Conservation (phyloP, 2,329 filamentous ascomycete species). For the Dothideomycetes sp. region DNA sequence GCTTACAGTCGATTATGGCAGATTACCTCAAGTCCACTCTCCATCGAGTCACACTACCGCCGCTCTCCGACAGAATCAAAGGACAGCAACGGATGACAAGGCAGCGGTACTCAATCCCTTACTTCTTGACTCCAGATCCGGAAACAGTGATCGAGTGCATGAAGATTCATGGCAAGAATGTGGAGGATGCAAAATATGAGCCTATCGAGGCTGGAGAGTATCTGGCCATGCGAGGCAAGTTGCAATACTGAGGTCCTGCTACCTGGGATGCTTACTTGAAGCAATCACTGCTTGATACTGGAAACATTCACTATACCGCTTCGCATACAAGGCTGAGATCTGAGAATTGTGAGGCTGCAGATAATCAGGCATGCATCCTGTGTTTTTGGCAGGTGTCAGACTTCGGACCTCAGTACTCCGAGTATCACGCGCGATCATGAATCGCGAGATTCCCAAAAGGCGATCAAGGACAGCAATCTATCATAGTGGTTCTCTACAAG, state of each 20-base stretch:
- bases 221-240: constrained; percentile 24
- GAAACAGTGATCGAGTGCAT: constrained; percentile 32
- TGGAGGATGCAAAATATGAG: constrained; percentile 30
- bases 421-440: too few species aligned
- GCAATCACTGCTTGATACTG: too few species aligned
- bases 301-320: too few species aligned
- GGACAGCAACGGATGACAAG: constrained; percentile 23
- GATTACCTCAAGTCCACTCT: constrained; percentile 30
- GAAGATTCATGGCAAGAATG: constrained; percentile 26
- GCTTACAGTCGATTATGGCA: constrained; percentile 7
- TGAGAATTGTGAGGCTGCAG: too few species aligned
- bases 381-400: too few species aligned
- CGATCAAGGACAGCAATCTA: too few species aligned
- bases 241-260: constrained; percentile 14
- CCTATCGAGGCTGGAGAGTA: constrained; percentile 31
- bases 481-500: too few species aligned
- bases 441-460: too few species aligned
- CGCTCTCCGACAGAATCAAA: constrained; percentile 17
- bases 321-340: too few species aligned
- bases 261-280: too few species aligned
- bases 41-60: constrained; percentile 31
- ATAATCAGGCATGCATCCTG: too few species aligned
- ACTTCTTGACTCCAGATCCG: constrained; percentile 31
- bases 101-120: constrained; percentile 33
- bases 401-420: too few species aligned